Evolutionary conservation across 208 protist species (phyloP).

Genomic region (Wallacemonas sp.): DNA sequence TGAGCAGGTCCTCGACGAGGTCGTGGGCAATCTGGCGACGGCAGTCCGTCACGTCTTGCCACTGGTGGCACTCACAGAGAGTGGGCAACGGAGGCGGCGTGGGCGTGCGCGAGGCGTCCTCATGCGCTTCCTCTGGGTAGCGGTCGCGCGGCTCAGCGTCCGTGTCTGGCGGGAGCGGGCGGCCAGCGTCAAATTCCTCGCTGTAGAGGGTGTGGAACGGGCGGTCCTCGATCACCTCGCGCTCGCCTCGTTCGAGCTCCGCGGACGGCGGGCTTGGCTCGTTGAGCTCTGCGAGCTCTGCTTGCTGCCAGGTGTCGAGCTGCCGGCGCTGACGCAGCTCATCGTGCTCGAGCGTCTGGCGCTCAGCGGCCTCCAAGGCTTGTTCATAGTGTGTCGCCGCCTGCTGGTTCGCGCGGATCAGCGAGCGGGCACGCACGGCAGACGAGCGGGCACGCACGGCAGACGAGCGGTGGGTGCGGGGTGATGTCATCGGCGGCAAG

Average conservation of each 20-base stretch:
- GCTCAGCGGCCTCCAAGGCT: slow-evolving; percentile 36
- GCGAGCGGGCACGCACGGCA: neutral
- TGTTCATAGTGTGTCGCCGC: slow-evolving; percentile 22
- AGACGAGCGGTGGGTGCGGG: slow-evolving; percentile 1
- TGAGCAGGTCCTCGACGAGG: neutral
- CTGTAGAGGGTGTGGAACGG: neutral
- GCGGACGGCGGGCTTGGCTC: neutral
- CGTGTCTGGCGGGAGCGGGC: neutral
- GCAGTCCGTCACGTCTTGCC: neutral
- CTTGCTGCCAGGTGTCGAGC: neutral
- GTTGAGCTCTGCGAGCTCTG: neutral
- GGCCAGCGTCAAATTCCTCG: neutral
- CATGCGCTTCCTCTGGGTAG: neutral
- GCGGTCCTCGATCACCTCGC: neutral
- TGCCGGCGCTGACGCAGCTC: slow-evolving; percentile 18
- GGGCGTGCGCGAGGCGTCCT: neutral
- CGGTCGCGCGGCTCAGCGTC: too few relatives aligned
- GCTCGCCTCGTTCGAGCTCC: neutral
- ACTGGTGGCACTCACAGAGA: slow-evolving; percentile 2
- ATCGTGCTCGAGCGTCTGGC: slow-evolving; percentile 31
- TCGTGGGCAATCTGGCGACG: neutral
- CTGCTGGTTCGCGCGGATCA: neutral
- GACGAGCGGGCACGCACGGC: neutral
- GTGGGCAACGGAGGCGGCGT: neutral
- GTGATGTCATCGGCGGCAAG: slow-evolving; percentile 13